phyloP scores from a whole-genome alignment of 306 rosid genomes.

The Glycine latifolia region DNA sequence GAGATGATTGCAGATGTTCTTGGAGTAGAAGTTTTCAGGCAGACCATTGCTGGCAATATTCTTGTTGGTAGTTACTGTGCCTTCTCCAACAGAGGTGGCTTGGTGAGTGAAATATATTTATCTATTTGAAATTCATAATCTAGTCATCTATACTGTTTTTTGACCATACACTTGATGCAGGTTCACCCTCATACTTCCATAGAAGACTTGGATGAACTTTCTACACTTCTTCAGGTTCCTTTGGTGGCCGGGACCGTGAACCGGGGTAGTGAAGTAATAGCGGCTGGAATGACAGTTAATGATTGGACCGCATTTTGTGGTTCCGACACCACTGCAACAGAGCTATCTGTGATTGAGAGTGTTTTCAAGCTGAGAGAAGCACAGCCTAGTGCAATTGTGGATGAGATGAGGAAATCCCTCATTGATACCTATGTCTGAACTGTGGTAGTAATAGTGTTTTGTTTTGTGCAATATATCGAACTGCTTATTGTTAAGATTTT shows the following conservation, averaged over 20 bases:
- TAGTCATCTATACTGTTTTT: neutral
- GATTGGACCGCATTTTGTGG: constrained; percentile 99
- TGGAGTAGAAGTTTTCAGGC: constrained; percentile 96
- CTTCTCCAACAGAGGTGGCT: constrained; percentile 89
- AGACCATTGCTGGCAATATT: constrained; percentile 88
- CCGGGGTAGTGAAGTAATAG: constrained; percentile 91
- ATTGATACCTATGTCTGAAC: constrained; percentile 76
- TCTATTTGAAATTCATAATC: neutral
- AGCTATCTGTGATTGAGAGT: constrained; percentile 86
- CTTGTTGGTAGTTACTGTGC: constrained; percentile 93
- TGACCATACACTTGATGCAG: constrained; percentile 53
- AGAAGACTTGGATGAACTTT: constrained; percentile 92
- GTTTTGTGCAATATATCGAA: neutral
- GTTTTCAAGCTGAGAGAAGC: constrained; percentile 93
- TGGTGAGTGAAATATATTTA: constrained; percentile 61
- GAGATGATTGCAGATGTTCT: constrained; percentile 94
- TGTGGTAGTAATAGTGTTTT: constrained; percentile 2
- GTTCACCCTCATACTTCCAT: constrained; percentile 95
- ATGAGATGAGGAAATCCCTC: constrained; percentile 90
- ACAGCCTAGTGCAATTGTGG: constrained; percentile 81
- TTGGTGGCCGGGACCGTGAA: constrained; percentile 91
- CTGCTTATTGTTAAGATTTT: constrained; percentile 1
- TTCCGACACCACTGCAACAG: constrained; percentile 93
- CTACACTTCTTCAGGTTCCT: constrained; percentile 96
- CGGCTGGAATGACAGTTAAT: constrained; percentile 83